phyloP scores from a whole-genome alignment of 164 flowering plant genomes.

The Buxus sempervirens region DNA sequence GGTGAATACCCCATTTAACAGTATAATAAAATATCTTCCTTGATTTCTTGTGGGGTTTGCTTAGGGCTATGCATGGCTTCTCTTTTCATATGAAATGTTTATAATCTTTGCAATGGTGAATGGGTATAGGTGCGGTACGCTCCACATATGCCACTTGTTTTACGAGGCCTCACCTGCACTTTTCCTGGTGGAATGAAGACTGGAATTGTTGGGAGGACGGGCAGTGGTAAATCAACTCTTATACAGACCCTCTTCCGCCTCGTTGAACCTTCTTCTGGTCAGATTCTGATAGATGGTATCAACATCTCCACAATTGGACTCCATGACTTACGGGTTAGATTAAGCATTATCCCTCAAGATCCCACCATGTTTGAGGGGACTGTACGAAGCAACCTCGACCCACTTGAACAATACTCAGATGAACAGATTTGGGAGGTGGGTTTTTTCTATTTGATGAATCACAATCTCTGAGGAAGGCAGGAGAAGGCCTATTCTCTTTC shows the following conservation, averaged over 20 bases:
- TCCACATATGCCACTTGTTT: slow-evolving; percentile 74
- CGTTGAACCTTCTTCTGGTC: slow-evolving; percentile 63
- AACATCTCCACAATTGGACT: slow-evolving; percentile 63
- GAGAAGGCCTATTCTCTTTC: too few species aligned
- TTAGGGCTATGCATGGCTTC: neutral
- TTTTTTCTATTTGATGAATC: neutral
- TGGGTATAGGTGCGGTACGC: slow-evolving; percentile 65
- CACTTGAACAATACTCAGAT: slow-evolving; percentile 72
- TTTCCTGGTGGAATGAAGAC: slow-evolving; percentile 66
- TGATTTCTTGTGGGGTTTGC: neutral
- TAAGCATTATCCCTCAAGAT: slow-evolving; percentile 86
- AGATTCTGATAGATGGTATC: slow-evolving; percentile 53
- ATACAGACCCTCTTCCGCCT: slow-evolving; percentile 71
- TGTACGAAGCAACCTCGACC: slow-evolving; percentile 68
- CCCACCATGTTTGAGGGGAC: slow-evolving; percentile 95
- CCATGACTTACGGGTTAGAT: slow-evolving; percentile 67
- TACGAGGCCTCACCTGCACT: slow-evolving; percentile 72
- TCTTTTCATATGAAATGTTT: neutral
- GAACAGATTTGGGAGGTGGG: slow-evolving; percentile 80
- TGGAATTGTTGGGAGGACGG: slow-evolving; percentile 85
- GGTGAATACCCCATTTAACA: neutral
- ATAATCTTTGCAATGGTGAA: neutral
- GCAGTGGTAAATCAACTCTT: slow-evolving; percentile 85
- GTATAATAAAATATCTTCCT: neutral
- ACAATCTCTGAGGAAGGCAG: neutral